phyloP scores from a whole-genome alignment of 2,329 filamentous ascomycete genomes.

The Teratosphaeria gauchensis region DNA sequence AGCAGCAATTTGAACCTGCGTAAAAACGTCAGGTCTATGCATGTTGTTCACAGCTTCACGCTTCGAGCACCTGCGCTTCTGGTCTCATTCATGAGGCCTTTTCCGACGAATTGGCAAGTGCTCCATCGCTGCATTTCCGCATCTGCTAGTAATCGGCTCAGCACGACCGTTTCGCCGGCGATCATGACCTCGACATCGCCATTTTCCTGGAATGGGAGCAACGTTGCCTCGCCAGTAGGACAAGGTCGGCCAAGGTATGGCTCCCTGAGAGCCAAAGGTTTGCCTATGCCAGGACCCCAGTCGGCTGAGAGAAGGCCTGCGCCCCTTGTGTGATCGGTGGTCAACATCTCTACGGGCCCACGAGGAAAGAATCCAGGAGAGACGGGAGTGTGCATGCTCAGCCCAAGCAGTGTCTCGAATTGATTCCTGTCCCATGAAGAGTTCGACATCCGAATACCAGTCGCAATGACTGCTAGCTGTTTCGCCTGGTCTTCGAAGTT shows the following conservation, averaged over 20 bases:
- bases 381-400: constrained; percentile 1
- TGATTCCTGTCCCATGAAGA: background rate
- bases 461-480: background rate
- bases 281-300: constrained; percentile 3
- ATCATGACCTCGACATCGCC: constrained; percentile 8
- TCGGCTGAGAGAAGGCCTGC: background rate
- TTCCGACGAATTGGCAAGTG: background rate
- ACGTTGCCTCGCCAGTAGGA: constrained; percentile 2
- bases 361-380: constrained; percentile 2
- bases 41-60: background rate
- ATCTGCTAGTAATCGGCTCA: constrained; percentile 1
- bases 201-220: constrained; percentile 2
- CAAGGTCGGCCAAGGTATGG: constrained; percentile 3
- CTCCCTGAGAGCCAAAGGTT: background rate
- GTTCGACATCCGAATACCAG: background rate
- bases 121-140: background rate
- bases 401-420: background rate
- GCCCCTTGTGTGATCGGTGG: constrained; percentile 4
- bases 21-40: background rate
- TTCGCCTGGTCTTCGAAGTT: background rate
- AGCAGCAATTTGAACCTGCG: too few species aligned
- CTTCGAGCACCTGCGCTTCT: background rate
- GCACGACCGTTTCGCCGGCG: constrained; percentile 1
- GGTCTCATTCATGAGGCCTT: constrained; percentile 2
- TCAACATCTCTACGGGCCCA: constrained; percentile 5